These are phyloP conservation scores for Santalum album DNA, from an alignment of 164 flowering plant species.

Conservation along the genomic window DNA sequence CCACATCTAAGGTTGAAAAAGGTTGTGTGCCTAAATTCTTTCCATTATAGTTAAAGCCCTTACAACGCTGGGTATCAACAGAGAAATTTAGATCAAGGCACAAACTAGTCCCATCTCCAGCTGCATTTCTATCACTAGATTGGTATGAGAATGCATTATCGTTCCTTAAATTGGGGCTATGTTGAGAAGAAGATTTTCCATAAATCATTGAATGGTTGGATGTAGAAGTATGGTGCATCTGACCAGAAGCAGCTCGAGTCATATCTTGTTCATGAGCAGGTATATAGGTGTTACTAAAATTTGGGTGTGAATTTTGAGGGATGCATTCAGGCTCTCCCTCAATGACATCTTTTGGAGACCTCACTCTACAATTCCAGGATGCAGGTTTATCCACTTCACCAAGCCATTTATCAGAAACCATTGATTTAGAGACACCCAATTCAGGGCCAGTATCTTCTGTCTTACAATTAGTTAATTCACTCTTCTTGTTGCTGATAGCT, in stretches of 20 bases:
- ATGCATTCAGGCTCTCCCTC: neutral
- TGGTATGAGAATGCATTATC: neutral
- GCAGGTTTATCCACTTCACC: slow-evolving; percentile 33
- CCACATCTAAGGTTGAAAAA: slow-evolving; percentile 9
- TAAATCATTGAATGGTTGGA: slow-evolving; percentile 5
- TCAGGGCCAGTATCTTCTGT: neutral
- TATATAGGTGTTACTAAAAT: neutral
- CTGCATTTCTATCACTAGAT: neutral
- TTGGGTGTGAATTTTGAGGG: neutral
- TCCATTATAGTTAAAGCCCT: neutral
- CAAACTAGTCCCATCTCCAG: neutral
- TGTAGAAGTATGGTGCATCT: slow-evolving; percentile 4
- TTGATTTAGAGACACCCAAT: neutral
- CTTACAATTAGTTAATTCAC: neutral
- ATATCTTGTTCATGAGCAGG: neutral
- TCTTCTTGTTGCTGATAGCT: neutral
- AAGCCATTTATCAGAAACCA: neutral
- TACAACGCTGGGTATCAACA: neutral
- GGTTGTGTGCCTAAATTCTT: slow-evolving; percentile 4
- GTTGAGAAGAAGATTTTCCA: slow-evolving; percentile 14
- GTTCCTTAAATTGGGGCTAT: slow-evolving; percentile 8
- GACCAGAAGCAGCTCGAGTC: neutral
- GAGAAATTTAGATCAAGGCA: slow-evolving; percentile 10
- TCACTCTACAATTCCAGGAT: slow-evolving; percentile 25
- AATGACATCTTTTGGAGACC: slow-evolving; percentile 5